A percentile compares a stretch with the other conserved stretches of the same genome.
These are phyloP conservation scores for Zelopaecilomyces penicillatus DNA, from an alignment of 2,329 filamentous ascomycete species.

Conservation along the genomic window DNA sequence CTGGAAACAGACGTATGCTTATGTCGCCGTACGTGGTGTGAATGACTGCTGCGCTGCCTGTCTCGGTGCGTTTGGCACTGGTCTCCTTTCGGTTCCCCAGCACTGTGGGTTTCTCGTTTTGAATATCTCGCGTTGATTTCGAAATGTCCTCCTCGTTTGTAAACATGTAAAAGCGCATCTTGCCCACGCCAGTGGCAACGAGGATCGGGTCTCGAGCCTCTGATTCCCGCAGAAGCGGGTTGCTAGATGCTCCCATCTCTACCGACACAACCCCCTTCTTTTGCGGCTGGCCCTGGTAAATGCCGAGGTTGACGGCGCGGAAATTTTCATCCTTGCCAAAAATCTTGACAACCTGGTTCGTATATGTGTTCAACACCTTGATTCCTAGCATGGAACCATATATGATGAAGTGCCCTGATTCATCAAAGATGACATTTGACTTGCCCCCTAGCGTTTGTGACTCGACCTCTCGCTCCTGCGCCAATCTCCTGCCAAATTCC, in stretches of 20 bases:
- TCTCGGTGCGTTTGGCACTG: constrained; percentile 53
- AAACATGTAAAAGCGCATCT: constrained; percentile 96
- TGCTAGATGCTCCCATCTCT: constrained; percentile 92
- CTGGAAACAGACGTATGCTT: constrained; percentile 83
- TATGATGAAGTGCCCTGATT: constrained; percentile 88
- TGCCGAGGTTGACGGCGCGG: constrained; percentile 68
- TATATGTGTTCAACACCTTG: constrained; percentile 93
- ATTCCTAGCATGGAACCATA: constrained; percentile 89
- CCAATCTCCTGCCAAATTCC: constrained; percentile 83
- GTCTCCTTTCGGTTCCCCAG: constrained; percentile 49
- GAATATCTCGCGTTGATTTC: constrained; percentile 79
- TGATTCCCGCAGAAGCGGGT: constrained; percentile 86
- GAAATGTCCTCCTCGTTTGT: constrained; percentile 79
- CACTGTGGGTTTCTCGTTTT: constrained; percentile 83
- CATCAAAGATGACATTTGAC: constrained; percentile 86
- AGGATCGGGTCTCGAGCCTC: constrained; percentile 87
- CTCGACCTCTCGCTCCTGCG: constrained; percentile 79
- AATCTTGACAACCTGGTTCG: constrained; percentile 82
- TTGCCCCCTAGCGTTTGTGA: constrained; percentile 57
- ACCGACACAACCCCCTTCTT: constrained; percentile 91
- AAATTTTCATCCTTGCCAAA: constrained; percentile 88
- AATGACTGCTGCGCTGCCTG: constrained; percentile 70
- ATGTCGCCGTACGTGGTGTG: constrained; percentile 95
- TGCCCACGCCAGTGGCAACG: constrained; percentile 72
- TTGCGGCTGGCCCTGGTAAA: constrained; percentile 93